Conservation (phyloP, 768 basidiomycete genomes). For the Suillus subaureus region DNA sequence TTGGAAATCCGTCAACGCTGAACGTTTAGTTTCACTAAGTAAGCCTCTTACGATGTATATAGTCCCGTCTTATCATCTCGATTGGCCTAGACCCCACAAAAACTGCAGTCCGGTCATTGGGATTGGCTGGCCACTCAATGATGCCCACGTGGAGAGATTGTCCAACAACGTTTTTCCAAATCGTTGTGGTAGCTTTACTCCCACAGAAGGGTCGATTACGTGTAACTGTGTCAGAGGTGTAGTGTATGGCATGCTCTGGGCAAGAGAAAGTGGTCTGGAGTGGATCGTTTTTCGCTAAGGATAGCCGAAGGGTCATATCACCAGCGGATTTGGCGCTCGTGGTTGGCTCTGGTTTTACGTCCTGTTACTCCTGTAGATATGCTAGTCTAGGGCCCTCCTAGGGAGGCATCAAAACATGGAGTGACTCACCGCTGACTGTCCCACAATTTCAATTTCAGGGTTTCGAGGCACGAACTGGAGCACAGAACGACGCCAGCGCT, state of each 20-base stretch:
- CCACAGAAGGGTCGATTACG: constrained; percentile 15
- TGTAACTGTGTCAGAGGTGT: constrained; percentile 21
- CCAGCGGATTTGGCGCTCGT: too few relatives aligned
- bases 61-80: constrained; percentile 22
- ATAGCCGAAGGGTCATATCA: constrained; percentile 24
- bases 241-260: constrained; percentile 14
- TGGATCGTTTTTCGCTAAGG: constrained; percentile 27
- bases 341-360: background rate
- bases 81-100: constrained; percentile 30
- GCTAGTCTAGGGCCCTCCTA: background rate
- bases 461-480: background rate
- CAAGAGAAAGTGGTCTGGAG: constrained; percentile 27
- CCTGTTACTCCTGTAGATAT: background rate
- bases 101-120: constrained; percentile 11
- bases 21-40: background rate
- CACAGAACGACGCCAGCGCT: background rate
- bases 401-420: background rate
- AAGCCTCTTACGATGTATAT: constrained; percentile 25
- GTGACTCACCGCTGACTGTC: background rate
- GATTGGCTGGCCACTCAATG: constrained; percentile 30
- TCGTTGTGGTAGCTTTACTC: constrained; percentile 22
- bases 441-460: background rate
- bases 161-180: constrained; percentile 20
- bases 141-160: constrained; percentile 29
- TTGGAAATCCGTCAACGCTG: background rate